Conservation (phyloP, 2,329 filamentous ascomycete species). For the Fusarium coffeatum region DNA sequence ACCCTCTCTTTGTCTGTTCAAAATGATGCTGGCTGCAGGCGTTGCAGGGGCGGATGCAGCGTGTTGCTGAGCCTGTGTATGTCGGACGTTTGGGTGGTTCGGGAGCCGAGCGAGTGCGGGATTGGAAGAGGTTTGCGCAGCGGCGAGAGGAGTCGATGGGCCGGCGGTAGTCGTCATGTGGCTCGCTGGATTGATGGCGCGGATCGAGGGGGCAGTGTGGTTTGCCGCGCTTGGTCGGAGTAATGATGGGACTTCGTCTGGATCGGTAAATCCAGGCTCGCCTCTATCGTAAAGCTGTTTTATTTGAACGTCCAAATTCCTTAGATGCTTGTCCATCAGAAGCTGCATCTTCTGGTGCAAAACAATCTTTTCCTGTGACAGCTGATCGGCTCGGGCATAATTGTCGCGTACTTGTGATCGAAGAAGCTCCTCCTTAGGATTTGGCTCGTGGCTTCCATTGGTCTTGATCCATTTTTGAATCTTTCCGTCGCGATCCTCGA, state of each 20-base stretch:
- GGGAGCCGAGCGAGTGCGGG: slow-evolving; percentile 57
- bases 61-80: slow-evolving; percentile 62
- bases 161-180: slow-evolving; percentile 46
- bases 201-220: slow-evolving; percentile 55
- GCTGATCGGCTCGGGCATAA: slow-evolving; percentile 74
- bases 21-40: slow-evolving; percentile 69
- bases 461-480: slow-evolving; percentile 85
- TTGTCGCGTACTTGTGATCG: slow-evolving; percentile 74
- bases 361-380: slow-evolving; percentile 80
- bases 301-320: slow-evolving; percentile 71
- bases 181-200: slow-evolving; percentile 58
- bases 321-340: slow-evolving; percentile 71
- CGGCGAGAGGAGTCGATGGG: slow-evolving; percentile 44
- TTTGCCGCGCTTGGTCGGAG: slow-evolving; percentile 69
- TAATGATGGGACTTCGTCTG: slow-evolving; percentile 72
- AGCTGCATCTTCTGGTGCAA: slow-evolving; percentile 73
- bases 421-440: slow-evolving; percentile 79
- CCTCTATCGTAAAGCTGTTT: slow-evolving; percentile 70
- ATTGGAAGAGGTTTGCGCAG: slow-evolving; percentile 51
- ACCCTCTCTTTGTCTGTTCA: slow-evolving; percentile 67
- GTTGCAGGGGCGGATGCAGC: slow-evolving; percentile 69
- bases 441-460: slow-evolving; percentile 77
- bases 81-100: slow-evolving; percentile 61
- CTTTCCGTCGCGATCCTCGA: slow-evolving; percentile 77
- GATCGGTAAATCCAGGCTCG: slow-evolving; percentile 71